A percentile compares a stretch with the other conserved stretches of the same genome.
phyloP scores from a whole-genome alignment of 306 rosid genomes.

The Vachellia pachyceras region DNA sequence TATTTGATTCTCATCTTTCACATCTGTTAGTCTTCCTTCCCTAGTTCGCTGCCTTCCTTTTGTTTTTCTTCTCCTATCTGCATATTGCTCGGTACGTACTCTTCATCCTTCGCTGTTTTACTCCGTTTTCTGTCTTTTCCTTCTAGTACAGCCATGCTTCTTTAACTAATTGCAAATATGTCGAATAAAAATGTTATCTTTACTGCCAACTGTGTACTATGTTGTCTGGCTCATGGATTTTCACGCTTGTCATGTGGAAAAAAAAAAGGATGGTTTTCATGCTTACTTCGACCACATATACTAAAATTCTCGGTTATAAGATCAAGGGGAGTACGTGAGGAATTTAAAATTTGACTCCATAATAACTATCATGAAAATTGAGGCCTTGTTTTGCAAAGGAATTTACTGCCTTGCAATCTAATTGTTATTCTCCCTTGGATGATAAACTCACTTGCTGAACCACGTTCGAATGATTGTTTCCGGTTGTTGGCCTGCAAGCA shows the following conservation, averaged over 20 bases:
- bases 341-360: background rate
- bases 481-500: background rate
- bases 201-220: background rate
- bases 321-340: background rate
- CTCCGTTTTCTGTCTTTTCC: background rate
- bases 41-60: conserved; percentile 16
- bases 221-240: conserved; percentile 25
- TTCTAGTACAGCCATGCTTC: background rate
- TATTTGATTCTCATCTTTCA: conserved; percentile 19
- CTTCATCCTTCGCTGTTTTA: conserved; percentile 1
- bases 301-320: background rate
- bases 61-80: background rate
- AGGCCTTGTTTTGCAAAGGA: background rate
- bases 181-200: background rate
- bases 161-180: conserved; percentile 7
- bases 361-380: background rate
- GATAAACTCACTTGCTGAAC: background rate
- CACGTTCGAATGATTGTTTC: background rate
- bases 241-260: background rate
- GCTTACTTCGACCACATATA: background rate
- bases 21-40: background rate
- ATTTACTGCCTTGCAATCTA: background rate
- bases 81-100: conserved; percentile 36
- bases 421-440: background rate
- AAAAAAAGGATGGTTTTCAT: background rate